Percentiles rank a stretch among this genome's conserved stretches.
Conservation (phyloP, 495 filamentous ascomycete species). For the Xylaria flabelliformis region DNA sequence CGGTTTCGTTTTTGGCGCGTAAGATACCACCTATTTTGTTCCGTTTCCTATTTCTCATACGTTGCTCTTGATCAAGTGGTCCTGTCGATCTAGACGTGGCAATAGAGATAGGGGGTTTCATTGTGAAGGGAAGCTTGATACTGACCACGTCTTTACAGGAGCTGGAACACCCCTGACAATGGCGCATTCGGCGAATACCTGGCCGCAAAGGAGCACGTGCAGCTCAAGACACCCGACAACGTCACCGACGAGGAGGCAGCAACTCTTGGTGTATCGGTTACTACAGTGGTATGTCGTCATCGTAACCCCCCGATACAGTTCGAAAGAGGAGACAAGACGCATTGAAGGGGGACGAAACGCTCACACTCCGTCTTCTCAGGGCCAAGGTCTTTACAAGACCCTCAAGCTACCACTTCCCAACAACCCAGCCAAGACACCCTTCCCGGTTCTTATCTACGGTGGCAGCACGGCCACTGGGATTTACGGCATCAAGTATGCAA, state of each 20-base stretch:
- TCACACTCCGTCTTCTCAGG: conserved; percentile 30
- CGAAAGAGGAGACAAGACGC: background rate
- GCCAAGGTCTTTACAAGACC: conserved; percentile 53
- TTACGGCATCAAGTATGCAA: conserved; percentile 55
- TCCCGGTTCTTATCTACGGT: conserved; percentile 56
- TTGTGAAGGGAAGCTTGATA: background rate
- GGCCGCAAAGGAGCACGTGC: conserved; percentile 34
- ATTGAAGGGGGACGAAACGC: background rate
- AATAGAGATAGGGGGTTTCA: background rate
- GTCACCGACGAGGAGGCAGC: conserved; percentile 53
- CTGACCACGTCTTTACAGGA: background rate
- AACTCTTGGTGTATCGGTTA: conserved; percentile 55
- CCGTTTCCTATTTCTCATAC: background rate
- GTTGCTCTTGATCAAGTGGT: background rate
- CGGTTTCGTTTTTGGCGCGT: conserved; percentile 45
- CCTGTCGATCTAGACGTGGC: background rate
- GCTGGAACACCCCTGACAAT: conserved; percentile 23
- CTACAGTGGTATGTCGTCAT: conserved; percentile 47
- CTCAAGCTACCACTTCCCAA: conserved; percentile 47
- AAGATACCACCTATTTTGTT: conserved; percentile 19
- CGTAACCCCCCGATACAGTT: background rate
- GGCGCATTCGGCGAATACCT: conserved; percentile 53
- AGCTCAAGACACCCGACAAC: conserved; percentile 44
- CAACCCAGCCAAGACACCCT: conserved; percentile 34
- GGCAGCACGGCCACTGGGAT: conserved; percentile 58